Conservation (phyloP, 176 grass and related monocot genomes). For the Panicum miliaceum region DNA sequence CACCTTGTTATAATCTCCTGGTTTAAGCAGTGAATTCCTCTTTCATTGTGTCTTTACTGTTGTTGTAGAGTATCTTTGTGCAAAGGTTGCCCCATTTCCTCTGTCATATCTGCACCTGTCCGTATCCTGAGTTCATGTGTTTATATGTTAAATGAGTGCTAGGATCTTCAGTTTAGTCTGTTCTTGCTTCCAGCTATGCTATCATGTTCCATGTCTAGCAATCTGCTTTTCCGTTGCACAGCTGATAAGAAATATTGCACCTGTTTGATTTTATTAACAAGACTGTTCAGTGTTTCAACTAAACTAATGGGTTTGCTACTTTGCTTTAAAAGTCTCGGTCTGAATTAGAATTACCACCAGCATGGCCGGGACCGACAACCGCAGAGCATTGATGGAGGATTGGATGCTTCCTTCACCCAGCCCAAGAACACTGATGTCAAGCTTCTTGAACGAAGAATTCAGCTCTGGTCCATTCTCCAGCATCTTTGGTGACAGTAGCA, state of each 20-base stretch:
- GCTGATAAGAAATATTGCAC: neutral
- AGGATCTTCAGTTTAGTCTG: neutral
- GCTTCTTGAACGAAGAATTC: constrained; percentile 64
- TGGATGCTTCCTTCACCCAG: constrained; percentile 72
- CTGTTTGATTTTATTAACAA: neutral
- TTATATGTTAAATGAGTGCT: neutral
- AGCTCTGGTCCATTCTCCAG: constrained; percentile 45
- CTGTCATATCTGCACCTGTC: neutral
- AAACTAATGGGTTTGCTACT: constrained; percentile 7
- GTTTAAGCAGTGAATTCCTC: neutral
- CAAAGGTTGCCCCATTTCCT: neutral
- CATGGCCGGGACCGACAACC: constrained; percentile 43
- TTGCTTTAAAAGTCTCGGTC: constrained; percentile 18
- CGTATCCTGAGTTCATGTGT: neutral
- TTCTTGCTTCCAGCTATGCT: constrained; percentile 1
- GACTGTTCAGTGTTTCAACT: constrained; percentile 9
- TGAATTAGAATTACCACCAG: neutral
- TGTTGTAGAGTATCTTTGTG: neutral
- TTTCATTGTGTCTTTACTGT: neutral
- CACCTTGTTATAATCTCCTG: neutral
- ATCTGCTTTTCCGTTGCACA: constrained; percentile 2
- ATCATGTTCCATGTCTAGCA: neutral
- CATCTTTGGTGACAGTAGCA: constrained; percentile 43
- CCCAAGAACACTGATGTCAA: constrained; percentile 65
- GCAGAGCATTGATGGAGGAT: constrained; percentile 56